Evolutionary conservation across 306 rosid species (phyloP).

Genomic region (Begonia loranthoides): DNA sequence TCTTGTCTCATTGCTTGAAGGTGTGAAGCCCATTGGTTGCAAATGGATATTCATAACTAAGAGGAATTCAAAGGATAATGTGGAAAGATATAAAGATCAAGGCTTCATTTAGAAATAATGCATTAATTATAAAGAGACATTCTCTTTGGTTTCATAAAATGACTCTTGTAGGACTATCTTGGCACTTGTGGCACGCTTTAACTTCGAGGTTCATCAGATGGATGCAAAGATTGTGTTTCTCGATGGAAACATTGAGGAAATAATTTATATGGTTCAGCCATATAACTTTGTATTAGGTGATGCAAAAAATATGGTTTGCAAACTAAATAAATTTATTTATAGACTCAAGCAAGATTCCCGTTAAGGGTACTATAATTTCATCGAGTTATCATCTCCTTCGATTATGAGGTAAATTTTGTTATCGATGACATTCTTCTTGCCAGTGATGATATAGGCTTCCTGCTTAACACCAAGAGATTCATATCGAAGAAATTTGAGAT

Average conservation of each 20-base stretch:
- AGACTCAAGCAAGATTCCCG: neutral
- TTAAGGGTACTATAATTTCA: neutral
- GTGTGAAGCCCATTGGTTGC: neutral
- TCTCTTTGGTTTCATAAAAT: neutral
- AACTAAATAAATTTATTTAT: neutral
- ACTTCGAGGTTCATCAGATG: neutral
- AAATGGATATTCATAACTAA: neutral
- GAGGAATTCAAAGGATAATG: neutral
- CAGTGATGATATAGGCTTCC: neutral
- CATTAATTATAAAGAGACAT: neutral
- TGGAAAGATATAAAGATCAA: neutral
- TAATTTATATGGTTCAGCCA: neutral
- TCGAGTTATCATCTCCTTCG: neutral
- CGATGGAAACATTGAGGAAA: neutral
- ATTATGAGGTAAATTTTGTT: neutral
- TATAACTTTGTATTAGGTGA: neutral
- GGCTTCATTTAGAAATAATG: neutral
- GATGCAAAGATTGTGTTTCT: neutral
- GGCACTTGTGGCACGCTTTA: neutral
- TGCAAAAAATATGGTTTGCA: neutral
- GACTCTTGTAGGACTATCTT: neutral
- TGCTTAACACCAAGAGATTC: neutral
- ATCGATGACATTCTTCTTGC: neutral
- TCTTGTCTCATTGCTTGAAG: neutral
- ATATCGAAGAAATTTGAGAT: neutral